These are phyloP conservation scores for Chlamydomonas sphaeroides DNA, from an alignment of 139 green algal species.

Conservation along the genomic window DNA sequence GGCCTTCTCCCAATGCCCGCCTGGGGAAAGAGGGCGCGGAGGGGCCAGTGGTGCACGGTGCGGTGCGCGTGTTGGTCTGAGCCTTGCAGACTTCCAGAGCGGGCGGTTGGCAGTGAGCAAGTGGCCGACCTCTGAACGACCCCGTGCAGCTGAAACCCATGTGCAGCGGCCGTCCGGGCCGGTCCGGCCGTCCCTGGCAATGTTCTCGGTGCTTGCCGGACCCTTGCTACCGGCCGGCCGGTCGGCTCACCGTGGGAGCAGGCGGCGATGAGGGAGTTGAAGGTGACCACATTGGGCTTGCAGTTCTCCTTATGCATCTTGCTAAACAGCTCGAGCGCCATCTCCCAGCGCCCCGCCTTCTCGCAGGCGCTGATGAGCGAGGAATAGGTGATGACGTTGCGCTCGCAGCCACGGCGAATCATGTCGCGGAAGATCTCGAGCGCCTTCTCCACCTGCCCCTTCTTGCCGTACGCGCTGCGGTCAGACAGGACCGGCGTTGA, in stretches of 20 bases:
- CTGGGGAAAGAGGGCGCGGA: constrained; percentile 36
- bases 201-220: too few relatives aligned
- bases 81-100: too few relatives aligned
- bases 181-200: too few relatives aligned
- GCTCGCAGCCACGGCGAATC: constrained; percentile 68
- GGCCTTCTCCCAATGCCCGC: constrained; percentile 83
- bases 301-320: constrained; percentile 77
- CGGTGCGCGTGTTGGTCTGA: too few relatives aligned
- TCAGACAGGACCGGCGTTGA: too few relatives aligned
- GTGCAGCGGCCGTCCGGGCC: too few relatives aligned
- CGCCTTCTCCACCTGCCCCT: constrained; percentile 73
- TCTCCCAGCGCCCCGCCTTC: constrained; percentile 70
- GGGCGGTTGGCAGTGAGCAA: too few relatives aligned
- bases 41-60: neutral
- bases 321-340: constrained; percentile 78
- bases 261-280: constrained; percentile 89
- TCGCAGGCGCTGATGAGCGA: constrained; percentile 69
- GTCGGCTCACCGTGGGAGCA: constrained; percentile 66
- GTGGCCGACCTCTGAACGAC: too few relatives aligned
- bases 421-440: constrained; percentile 82
- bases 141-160: too few relatives aligned
- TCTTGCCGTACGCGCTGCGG: constrained; percentile 70
- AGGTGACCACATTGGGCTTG: constrained; percentile 88
- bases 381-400: constrained; percentile 83
- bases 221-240: too few relatives aligned